phyloP scores from a whole-genome alignment of 2,329 filamentous ascomycete genomes.

The Colletotrichum higginsianum region DNA sequence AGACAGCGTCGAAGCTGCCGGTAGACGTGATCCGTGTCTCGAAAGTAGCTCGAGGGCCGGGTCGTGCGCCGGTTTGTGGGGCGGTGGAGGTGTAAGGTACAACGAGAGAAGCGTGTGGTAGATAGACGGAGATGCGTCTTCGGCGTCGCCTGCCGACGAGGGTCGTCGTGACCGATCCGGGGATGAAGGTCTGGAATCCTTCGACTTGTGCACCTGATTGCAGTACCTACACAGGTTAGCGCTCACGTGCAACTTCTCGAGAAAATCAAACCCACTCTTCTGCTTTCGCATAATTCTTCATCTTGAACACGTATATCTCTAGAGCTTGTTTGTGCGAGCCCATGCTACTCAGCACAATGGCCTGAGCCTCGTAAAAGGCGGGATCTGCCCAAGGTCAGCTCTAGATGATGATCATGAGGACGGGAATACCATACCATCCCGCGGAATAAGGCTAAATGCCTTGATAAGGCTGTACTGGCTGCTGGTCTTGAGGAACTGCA shows the following conservation, averaged over 20 bases:
- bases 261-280: conserved; percentile 79
- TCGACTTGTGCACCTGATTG: conserved; percentile 82
- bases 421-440: conserved; percentile 74
- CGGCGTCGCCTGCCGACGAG: conserved; percentile 53
- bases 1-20: conserved; percentile 86
- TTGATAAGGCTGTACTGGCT: conserved; percentile 84
- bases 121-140: conserved; percentile 79
- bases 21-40: conserved; percentile 91
- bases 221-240: conserved; percentile 76
- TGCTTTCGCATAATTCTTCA: conserved; percentile 88
- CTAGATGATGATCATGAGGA: not conserved
- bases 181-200: conserved; percentile 60
- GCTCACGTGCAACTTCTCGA: not conserved
- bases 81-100: conserved; percentile 85
- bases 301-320: conserved; percentile 97
- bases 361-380: conserved; percentile 89
- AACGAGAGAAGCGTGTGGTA: conserved; percentile 93
- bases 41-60: conserved; percentile 91
- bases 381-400: conserved; percentile 70
- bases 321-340: conserved; percentile 94
- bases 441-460: conserved; percentile 83
- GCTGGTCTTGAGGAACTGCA: conserved; percentile 83
- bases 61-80: conserved; percentile 79
- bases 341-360: conserved; percentile 94
- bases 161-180: conserved; percentile 51